Conservation (phyloP, 1,139 yeast genomes). For the Zygosaccharomyces sapae region DNA sequence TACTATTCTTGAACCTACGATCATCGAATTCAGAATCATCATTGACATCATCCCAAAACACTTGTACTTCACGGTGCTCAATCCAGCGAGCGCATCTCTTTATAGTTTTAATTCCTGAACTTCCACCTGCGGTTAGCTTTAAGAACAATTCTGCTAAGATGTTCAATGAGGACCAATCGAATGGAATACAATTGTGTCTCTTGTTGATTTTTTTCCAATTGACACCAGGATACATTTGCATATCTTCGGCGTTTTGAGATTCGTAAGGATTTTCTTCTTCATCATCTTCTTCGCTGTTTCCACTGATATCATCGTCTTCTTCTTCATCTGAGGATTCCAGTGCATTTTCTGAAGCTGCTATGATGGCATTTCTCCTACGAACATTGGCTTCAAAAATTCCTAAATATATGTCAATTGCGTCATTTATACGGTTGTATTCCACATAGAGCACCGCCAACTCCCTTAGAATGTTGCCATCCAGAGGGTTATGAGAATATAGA, state of each 20-base stretch:
- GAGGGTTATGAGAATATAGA: slow-evolving; percentile 57
- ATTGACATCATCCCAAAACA: slow-evolving; percentile 74
- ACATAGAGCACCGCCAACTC: slow-evolving; percentile 76
- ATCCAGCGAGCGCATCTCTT: slow-evolving; percentile 81
- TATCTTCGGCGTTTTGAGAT: slow-evolving; percentile 24
- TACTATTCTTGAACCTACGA: slow-evolving; percentile 50
- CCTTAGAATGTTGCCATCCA: slow-evolving; percentile 57
- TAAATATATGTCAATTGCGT: slow-evolving; percentile 76
- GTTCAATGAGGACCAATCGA: slow-evolving; percentile 87
- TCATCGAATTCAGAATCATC: slow-evolving; percentile 82
- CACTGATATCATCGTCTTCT: slow-evolving; percentile 14
- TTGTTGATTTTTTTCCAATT: slow-evolving; percentile 31
- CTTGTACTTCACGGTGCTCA: slow-evolving; percentile 63
- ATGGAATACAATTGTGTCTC: slow-evolving; percentile 41
- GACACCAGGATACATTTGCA: slow-evolving; percentile 25
- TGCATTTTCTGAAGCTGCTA: slow-evolving; percentile 34
- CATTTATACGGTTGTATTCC: slow-evolving; percentile 68
- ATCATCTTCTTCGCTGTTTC: slow-evolving; percentile 12
- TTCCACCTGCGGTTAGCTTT: slow-evolving; percentile 50
- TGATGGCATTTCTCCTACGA: slow-evolving; percentile 32
- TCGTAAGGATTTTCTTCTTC: slow-evolving; percentile 16
- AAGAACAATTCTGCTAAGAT: slow-evolving; percentile 75
- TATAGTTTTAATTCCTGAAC: slow-evolving; percentile 58
- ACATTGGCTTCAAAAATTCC: slow-evolving; percentile 56
- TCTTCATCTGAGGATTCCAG: slow-evolving; percentile 34